Percentiles rank a stretch among this genome's conserved stretches.
phyloP scores from a whole-genome alignment of 257 asterid species.

The Penstemon davidsonii region DNA sequence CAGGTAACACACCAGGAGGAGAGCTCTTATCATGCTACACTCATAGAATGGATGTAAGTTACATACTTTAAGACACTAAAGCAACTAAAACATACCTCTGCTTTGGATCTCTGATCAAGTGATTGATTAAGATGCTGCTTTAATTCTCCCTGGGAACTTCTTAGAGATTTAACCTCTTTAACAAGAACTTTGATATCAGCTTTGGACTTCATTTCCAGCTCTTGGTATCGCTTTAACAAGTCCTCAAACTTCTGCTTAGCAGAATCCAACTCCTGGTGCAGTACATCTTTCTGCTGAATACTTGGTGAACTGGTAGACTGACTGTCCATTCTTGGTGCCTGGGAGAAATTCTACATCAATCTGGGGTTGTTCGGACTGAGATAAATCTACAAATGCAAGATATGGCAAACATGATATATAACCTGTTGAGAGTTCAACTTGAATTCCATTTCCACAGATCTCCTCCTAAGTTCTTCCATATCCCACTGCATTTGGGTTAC shows the following conservation, averaged over 20 bases:
- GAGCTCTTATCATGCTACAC: not conserved
- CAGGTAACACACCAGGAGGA: conserved; percentile 1
- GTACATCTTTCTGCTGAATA: conserved; percentile 45
- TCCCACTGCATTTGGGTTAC: conserved; percentile 99
- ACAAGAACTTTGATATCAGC: conserved; percentile 84
- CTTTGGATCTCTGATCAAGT: conserved; percentile 49
- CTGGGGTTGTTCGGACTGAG: conserved; percentile 21
- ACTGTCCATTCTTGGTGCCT: conserved; percentile 44
- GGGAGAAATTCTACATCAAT: conserved; percentile 29
- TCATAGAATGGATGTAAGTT: conserved; percentile 4
- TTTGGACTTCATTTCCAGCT: conserved; percentile 76
- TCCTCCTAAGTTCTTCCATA: conserved; percentile 90
- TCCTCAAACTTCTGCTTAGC: conserved; percentile 59
- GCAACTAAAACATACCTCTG: conserved; percentile 56
- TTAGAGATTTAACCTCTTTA: conserved; percentile 87
- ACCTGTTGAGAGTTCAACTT: conserved; percentile 79
- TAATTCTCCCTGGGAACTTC: conserved; percentile 71
- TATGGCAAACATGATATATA: conserved; percentile 24
- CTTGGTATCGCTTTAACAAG: conserved; percentile 63
- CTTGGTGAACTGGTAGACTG: conserved; percentile 33
- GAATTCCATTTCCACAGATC: conserved; percentile 80
- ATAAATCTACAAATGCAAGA: conserved; percentile 23
- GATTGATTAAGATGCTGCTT: conserved; percentile 65
- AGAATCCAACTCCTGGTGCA: conserved; percentile 60
- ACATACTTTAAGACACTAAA: conserved; percentile 23